Conservation (phyloP, 495 filamentous ascomycete genomes). For the Neurospora sp. region DNA sequence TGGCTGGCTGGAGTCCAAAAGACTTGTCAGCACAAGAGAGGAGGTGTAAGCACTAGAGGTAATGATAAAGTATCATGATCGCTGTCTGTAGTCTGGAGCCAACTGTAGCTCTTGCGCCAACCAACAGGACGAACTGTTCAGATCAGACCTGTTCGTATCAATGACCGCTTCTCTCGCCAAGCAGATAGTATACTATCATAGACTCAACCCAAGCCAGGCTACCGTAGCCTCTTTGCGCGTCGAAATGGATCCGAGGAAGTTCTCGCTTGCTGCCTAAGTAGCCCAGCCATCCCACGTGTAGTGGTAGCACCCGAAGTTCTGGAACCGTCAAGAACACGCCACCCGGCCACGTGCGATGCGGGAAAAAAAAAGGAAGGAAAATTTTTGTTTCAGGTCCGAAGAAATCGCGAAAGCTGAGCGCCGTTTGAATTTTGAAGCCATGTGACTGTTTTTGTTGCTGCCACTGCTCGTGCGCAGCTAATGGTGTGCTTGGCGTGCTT, state of each 20-base stretch:
- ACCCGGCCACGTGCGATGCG: background rate
- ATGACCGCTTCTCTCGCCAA: background rate
- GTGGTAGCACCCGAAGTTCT: background rate
- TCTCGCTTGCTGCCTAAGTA: background rate
- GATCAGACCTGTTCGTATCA: background rate
- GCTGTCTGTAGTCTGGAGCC: background rate
- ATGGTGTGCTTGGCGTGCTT: background rate
- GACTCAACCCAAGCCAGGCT: background rate
- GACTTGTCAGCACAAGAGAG: background rate
- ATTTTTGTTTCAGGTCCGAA: background rate
- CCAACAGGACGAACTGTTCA: background rate
- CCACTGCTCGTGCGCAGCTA: background rate
- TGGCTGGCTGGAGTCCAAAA: background rate
- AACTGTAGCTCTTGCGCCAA: background rate
- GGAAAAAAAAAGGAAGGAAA: background rate
- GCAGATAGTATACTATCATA: background rate
- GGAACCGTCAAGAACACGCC: background rate
- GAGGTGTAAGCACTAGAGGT: background rate
- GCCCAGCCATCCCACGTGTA: background rate
- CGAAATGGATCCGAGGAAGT: background rate
- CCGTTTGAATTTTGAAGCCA: background rate
- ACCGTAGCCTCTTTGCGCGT: background rate
- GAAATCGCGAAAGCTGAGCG: background rate
- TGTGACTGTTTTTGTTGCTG: background rate
- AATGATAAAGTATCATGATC: background rate